These are phyloP conservation scores for Yarrowia deformans DNA, from an alignment of 805 yeast species.

Conservation along the genomic window DNA sequence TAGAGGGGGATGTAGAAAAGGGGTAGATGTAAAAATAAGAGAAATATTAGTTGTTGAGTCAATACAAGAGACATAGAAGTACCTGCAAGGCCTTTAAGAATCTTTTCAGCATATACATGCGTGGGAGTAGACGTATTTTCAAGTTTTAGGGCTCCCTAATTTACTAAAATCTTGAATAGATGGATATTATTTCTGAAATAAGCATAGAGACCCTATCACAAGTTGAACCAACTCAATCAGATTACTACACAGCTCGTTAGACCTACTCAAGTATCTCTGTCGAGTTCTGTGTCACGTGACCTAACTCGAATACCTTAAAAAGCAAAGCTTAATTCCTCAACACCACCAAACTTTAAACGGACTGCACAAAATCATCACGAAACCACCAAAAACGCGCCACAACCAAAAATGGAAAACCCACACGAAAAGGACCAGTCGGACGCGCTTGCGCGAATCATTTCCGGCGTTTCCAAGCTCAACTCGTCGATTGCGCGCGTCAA, in stretches of 20 bases:
- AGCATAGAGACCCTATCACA: neutral
- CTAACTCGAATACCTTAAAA: neutral
- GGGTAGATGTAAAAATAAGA: too few species aligned
- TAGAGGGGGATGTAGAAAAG: too few species aligned
- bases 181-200: too few species aligned
- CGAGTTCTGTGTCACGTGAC: slow-evolving; percentile 2
- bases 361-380: slow-evolving; percentile 19
- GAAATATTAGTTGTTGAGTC: too few species aligned
- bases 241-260: neutral
- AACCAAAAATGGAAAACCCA: slow-evolving; percentile 29
- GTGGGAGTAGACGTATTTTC: too few species aligned
- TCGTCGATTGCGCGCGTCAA: slow-evolving; percentile 30
- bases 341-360: neutral
- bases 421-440: slow-evolving; percentile 36
- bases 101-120: too few species aligned
- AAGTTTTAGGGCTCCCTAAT: too few species aligned
- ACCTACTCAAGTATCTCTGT: neutral
- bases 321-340: too few species aligned
- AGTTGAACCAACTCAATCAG: neutral
- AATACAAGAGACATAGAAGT: too few species aligned
- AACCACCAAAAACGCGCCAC: neutral
- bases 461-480: slow-evolving; percentile 32
- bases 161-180: too few species aligned
- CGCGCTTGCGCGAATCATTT: slow-evolving; percentile 16
- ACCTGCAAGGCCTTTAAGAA: too few species aligned